Percentiles rank a stretch among this genome's conserved stretches.
phyloP scores from a whole-genome alignment of 352 stramenopile genomes.

The Pythium dissotocum region DNA sequence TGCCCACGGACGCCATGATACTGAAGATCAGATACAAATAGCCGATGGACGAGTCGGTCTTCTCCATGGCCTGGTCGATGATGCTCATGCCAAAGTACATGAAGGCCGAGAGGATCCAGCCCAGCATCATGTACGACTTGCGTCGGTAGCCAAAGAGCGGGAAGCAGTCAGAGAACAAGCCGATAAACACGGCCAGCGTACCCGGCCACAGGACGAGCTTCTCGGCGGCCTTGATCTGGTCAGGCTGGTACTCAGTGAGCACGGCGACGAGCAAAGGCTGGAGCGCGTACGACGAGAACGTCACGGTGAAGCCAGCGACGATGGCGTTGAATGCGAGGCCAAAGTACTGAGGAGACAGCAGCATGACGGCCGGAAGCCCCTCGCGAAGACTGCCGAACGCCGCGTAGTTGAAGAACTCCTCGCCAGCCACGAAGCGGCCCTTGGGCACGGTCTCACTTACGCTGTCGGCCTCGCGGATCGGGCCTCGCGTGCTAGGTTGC shows the following conservation, averaged over 20 bases:
- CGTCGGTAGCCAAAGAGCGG: too few species aligned
- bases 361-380: conserved; percentile 33
- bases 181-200: conserved; percentile 52
- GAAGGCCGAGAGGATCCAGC: too few species aligned
- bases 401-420: conserved; percentile 53
- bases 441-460: conserved; percentile 16
- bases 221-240: conserved; percentile 34
- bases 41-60: background rate
- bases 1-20: too few species aligned
- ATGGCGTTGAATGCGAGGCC: conserved; percentile 44
- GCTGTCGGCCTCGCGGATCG: conserved; percentile 19
- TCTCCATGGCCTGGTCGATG: background rate
- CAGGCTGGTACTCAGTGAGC: conserved; percentile 36
- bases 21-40: conserved; percentile 8
- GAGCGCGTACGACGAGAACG: conserved; percentile 39
- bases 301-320: conserved; percentile 29
- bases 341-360: conserved; percentile 35
- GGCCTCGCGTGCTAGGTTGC: conserved; percentile 12
- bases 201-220: conserved; percentile 66
- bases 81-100: too few species aligned
- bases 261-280: conserved; percentile 45
- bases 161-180: too few species aligned
- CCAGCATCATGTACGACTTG: too few species aligned
- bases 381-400: conserved; percentile 48
- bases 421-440: conserved; percentile 32